Conservation (phyloP, 305 asterid genomes). For the Fraxinus ornus region DNA sequence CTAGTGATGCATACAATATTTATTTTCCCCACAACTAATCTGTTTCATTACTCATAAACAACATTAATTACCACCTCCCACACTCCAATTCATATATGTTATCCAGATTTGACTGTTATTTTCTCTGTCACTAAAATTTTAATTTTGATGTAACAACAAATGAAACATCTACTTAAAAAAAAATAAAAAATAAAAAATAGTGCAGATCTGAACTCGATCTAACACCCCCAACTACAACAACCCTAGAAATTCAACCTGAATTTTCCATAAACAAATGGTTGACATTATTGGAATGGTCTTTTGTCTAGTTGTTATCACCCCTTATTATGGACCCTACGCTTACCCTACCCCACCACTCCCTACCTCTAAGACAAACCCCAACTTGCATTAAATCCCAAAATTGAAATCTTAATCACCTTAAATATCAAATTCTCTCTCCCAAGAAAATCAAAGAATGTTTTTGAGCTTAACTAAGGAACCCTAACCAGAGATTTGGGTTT, state of each 20-base stretch:
- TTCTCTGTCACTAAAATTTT: too few relatives aligned
- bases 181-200: too few relatives aligned
- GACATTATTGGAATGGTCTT: slow-evolving; percentile 42
- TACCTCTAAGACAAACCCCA: background rate
- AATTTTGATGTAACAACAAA: background rate
- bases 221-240: slow-evolving; percentile 7
- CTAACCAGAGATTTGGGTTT: slow-evolving; percentile 22
- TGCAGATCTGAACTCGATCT: background rate
- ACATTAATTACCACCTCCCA: background rate
- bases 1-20: background rate
- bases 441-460: background rate
- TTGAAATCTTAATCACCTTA: slow-evolving; percentile 1
- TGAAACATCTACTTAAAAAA: background rate
- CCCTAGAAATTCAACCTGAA: slow-evolving; percentile 27
- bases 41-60: background rate
- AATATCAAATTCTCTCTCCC: slow-evolving; percentile 11
- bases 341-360: background rate
- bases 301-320: slow-evolving; percentile 32
- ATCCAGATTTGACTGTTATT: background rate
- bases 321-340: slow-evolving; percentile 3
- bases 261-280: slow-evolving; percentile 49
- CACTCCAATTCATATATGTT: too few relatives aligned
- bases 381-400: background rate
- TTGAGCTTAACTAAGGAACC: slow-evolving; percentile 5
- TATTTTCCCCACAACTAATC: background rate